These are phyloP conservation scores for Xylaria intraflava DNA, from an alignment of 495 filamentous ascomycete species.

Conservation along the genomic window DNA sequence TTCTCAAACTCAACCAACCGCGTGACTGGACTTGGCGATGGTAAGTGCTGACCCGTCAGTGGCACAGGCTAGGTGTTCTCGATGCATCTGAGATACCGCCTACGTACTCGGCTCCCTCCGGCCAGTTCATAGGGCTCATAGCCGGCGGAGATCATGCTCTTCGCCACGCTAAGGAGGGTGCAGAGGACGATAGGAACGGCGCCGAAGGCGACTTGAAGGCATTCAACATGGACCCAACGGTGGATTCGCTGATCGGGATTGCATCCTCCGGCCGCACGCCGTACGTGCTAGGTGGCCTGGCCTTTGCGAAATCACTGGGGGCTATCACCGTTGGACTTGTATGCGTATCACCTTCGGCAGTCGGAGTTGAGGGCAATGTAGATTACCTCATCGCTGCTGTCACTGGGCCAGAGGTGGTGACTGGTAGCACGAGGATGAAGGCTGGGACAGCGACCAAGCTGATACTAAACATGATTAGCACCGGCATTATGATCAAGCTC, in stretches of 20 bases:
- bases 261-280: constrained; percentile 39
- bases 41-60: not conserved
- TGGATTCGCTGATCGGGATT: constrained; percentile 35
- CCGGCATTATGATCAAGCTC: constrained; percentile 33
- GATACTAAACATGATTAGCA: constrained; percentile 38
- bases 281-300: constrained; percentile 34
- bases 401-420: constrained; percentile 33
- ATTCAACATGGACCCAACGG: constrained; percentile 23
- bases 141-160: constrained; percentile 37
- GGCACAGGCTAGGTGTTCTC: constrained; percentile 33
- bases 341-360: constrained; percentile 28
- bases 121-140: constrained; percentile 34
- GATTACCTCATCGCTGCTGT: constrained; percentile 26
- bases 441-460: constrained; percentile 36
- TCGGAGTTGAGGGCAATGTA: constrained; percentile 7
- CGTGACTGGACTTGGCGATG: not conserved
- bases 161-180: constrained; percentile 35
- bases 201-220: constrained; percentile 22
- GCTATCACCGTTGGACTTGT: constrained; percentile 33
- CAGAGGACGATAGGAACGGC: constrained; percentile 28
- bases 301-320: constrained; percentile 27
- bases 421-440: constrained; percentile 37
- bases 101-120: constrained; percentile 31
- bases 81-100: constrained; percentile 38
- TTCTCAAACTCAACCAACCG: not conserved